A percentile compares a stretch with the other conserved stretches of the same genome.
These are phyloP conservation scores for Fusarium pseudonygamai DNA, from an alignment of 2,329 filamentous ascomycete genomes.

Conservation along the genomic window DNA sequence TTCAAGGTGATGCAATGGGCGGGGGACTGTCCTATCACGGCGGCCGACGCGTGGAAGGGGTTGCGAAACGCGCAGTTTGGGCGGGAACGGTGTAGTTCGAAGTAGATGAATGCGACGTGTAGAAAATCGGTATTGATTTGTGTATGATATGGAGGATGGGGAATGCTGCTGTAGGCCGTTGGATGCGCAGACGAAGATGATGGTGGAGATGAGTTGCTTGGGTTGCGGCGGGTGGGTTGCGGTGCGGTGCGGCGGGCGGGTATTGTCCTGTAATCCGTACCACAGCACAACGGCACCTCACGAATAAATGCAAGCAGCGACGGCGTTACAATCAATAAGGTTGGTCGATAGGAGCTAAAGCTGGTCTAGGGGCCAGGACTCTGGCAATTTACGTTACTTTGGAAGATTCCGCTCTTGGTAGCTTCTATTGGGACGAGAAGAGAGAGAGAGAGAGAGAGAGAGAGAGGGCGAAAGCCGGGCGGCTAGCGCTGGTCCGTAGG, in stretches of 20 bases:
- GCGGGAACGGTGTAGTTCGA: slow-evolving; percentile 24
- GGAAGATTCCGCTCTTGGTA: slow-evolving; percentile 6
- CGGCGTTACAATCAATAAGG: slow-evolving; percentile 33
- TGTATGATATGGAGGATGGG: neutral
- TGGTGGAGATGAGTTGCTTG: slow-evolving; percentile 33
- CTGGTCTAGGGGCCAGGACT: neutral
- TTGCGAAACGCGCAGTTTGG: slow-evolving; percentile 35
- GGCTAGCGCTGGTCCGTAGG: neutral
- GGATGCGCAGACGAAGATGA: slow-evolving; percentile 20
- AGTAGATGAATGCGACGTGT: slow-evolving; percentile 33
- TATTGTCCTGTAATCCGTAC: slow-evolving; percentile 11
- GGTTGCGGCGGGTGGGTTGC: slow-evolving; percentile 23
- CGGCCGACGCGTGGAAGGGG: slow-evolving; percentile 44
- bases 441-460: neutral
- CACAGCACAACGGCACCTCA: slow-evolving; percentile 5
- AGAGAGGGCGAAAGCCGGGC: slow-evolving; percentile 9
- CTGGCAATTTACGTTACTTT: slow-evolving; percentile 12
- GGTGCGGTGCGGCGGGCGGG: slow-evolving; percentile 30
- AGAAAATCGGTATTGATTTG: slow-evolving; percentile 21
- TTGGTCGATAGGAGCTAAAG: slow-evolving; percentile 17
- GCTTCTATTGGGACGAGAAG: neutral
- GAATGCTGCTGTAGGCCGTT: neutral
- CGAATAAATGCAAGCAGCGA: slow-evolving; percentile 1
- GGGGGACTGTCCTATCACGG: slow-evolving; percentile 44
- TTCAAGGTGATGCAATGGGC: slow-evolving; percentile 44